phyloP scores from a whole-genome alignment of 2,329 filamentous ascomycete species.

The Alternaria rosae region DNA sequence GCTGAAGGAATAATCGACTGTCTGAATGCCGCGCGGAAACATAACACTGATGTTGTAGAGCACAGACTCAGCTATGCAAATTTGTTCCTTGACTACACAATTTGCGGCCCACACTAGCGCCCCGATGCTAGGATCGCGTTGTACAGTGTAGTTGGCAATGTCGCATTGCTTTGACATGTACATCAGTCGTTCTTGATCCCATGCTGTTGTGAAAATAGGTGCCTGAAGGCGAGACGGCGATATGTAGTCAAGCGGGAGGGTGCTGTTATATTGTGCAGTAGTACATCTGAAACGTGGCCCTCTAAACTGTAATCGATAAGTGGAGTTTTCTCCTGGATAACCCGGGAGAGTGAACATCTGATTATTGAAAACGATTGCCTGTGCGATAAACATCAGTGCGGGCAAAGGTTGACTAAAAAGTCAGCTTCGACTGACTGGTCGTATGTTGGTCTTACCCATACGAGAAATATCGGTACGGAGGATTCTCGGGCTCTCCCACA shows the following conservation, averaged over 20 bases:
- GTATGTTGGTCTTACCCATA: not conserved
- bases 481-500: too few relatives aligned
- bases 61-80: not conserved
- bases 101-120: not conserved
- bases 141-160: not conserved
- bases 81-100: not conserved
- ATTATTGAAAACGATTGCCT: not conserved
- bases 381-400: not conserved
- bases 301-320: not conserved
- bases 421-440: not conserved
- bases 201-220: too few relatives aligned
- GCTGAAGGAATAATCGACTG: not conserved
- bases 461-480: not conserved
- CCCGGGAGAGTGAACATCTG: not conserved
- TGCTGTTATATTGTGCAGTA: not conserved
- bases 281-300: not conserved
- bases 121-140: too few relatives aligned
- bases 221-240: too few relatives aligned
- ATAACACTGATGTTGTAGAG: not conserved
- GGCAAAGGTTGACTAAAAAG: not conserved
- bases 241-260: too few relatives aligned
- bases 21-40: not conserved
- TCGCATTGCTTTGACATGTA: not conserved
- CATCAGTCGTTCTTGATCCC: not conserved
- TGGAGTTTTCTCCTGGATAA: not conserved